These are phyloP conservation scores for Aspergillus sp. DNA, from an alignment of 2,329 filamentous ascomycete genomes.

Conservation along the genomic window DNA sequence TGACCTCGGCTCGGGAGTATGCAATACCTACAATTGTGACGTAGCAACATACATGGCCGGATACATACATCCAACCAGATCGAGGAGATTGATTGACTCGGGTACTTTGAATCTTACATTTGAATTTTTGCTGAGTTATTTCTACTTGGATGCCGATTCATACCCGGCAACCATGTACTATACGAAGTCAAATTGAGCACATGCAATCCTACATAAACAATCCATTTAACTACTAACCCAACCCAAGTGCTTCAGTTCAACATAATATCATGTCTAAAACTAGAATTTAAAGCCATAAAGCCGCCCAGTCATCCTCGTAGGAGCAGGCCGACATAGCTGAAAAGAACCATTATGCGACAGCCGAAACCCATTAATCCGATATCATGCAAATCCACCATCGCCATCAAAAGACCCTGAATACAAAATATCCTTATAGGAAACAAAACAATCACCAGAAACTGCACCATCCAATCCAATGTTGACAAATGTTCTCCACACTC, in stretches of 20 bases:
- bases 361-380: slow-evolving; percentile 11
- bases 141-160: too few species aligned
- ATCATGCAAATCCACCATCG: slow-evolving; percentile 27
- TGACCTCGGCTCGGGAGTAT: slow-evolving; percentile 21
- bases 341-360: slow-evolving; percentile 11
- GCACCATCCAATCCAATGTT: slow-evolving; percentile 99
- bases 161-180: neutral
- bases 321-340: slow-evolving; percentile 11
- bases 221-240: neutral
- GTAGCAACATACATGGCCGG: neutral
- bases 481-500: slow-evolving; percentile 94
- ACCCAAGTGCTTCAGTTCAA: neutral
- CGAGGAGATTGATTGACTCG: neutral
- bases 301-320: neutral
- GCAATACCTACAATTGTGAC: neutral
- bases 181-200: neutral
- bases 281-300: neutral
- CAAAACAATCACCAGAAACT: slow-evolving; percentile 76
- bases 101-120: too few species aligned
- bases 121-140: too few species aligned
- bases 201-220: neutral
- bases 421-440: slow-evolving; percentile 12
- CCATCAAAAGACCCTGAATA: slow-evolving; percentile 25
- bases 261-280: slow-evolving; percentile 1
- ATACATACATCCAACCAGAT: neutral